A percentile compares a stretch with the other conserved stretches of the same genome.
These are phyloP conservation scores for Carpinus fangiana DNA, from an alignment of 306 rosid species.

Conservation along the genomic window DNA sequence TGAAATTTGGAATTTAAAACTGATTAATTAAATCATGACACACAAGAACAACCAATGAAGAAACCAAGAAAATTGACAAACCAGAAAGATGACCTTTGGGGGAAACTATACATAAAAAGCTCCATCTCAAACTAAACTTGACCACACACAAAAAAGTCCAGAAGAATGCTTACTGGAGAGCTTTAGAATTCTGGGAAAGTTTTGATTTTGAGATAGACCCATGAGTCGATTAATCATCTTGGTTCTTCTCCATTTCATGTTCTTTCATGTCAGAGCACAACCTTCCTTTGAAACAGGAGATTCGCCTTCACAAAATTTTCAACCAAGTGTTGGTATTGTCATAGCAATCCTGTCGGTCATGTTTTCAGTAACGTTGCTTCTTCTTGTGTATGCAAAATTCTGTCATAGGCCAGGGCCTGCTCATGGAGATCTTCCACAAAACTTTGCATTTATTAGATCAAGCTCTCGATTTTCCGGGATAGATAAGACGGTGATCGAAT, in stretches of 20 bases:
- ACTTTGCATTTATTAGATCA: constrained; percentile 35
- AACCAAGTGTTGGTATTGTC: constrained; percentile 76
- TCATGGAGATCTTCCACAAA: constrained; percentile 17
- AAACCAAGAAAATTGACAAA: constrained; percentile 40
- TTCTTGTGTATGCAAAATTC: constrained; percentile 62
- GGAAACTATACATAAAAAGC: constrained; percentile 25
- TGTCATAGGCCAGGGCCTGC: constrained; percentile 39
- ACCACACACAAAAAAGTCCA: constrained; percentile 1
- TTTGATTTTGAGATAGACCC: background rate
- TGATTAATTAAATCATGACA: constrained; percentile 36
- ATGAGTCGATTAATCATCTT: constrained; percentile 39
- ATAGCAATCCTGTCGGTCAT: constrained; percentile 51
- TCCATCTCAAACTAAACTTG: constrained; percentile 17
- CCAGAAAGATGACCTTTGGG: constrained; percentile 28
- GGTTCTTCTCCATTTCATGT: constrained; percentile 38
- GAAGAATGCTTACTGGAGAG: constrained; percentile 36
- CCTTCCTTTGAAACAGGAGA: background rate
- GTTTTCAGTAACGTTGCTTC: constrained; percentile 60
- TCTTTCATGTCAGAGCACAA: constrained; percentile 57
- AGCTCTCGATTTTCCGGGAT: constrained; percentile 79
- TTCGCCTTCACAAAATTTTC: constrained; percentile 29
- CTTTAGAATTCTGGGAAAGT: constrained; percentile 12
- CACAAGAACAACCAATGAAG: constrained; percentile 35
- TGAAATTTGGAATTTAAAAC: background rate
- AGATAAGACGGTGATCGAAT: constrained; percentile 78